Conservation (phyloP, 169 alveolate genomes). For the Toxoplasma gondii region DNA sequence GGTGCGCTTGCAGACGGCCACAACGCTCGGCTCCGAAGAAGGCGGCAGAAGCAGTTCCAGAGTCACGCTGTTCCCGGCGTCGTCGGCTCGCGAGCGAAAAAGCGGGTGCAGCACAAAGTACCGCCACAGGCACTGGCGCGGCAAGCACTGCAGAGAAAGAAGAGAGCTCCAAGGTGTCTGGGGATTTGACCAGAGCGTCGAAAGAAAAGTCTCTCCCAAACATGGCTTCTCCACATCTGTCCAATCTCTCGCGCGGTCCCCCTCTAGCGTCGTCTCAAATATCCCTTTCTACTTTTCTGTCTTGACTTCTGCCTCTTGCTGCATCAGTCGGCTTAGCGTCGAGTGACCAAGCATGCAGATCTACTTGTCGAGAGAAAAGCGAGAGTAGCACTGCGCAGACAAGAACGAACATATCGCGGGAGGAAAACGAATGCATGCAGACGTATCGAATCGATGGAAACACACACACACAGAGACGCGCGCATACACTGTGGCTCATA, state of each 20-base stretch:
- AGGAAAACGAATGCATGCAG: neutral
- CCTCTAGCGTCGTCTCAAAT: too few species aligned
- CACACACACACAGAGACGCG: neutral
- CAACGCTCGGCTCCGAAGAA: neutral
- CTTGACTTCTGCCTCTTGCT: too few species aligned
- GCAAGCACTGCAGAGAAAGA: constrained; percentile 11
- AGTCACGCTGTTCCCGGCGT: neutral
- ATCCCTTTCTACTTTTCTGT: too few species aligned
- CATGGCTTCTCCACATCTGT: too few species aligned
- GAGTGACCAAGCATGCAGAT: too few species aligned
- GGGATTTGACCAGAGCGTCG: too few species aligned
- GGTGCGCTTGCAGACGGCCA: neutral
- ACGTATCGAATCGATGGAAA: too few species aligned
- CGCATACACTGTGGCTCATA: neutral
- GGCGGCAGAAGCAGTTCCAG: constrained; percentile 12
- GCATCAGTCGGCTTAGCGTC: too few species aligned
- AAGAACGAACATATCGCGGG: neutral
- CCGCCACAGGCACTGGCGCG: constrained; percentile 46
- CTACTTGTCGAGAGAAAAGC: too few species aligned
- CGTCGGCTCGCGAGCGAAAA: neutral
- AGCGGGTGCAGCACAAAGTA: neutral
- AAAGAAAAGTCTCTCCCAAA: too few species aligned
- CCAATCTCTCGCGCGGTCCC: too few species aligned
- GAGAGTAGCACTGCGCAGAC: neutral
- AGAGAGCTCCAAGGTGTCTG: neutral